phyloP scores from a whole-genome alignment of 305 asterid species.

The Plantago rigida region DNA sequence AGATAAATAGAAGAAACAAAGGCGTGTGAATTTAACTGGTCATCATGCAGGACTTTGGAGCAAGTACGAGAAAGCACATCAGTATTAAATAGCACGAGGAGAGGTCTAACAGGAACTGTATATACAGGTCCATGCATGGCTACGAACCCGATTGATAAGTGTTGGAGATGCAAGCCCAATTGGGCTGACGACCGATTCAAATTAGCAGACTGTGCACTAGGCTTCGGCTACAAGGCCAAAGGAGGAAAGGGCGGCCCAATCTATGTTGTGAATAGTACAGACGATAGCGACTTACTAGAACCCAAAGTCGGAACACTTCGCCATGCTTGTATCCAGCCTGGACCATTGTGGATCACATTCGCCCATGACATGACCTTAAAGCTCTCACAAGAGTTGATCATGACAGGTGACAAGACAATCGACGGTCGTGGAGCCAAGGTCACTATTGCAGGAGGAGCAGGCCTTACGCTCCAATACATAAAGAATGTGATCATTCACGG shows the following conservation, averaged over 20 bases:
- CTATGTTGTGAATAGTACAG: conserved; percentile 42
- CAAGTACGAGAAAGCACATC: conserved; percentile 12
- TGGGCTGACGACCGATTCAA: conserved; percentile 54
- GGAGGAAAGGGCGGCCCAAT: conserved; percentile 48
- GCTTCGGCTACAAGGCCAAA: conserved; percentile 51
- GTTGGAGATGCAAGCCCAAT: conserved; percentile 58
- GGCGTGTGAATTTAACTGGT: too few relatives aligned
- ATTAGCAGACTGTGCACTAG: conserved; percentile 52
- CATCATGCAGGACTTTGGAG: conserved; percentile 24
- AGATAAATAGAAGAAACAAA: too few relatives aligned
- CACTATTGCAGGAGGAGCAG: conserved; percentile 47
- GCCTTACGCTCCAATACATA: conserved; percentile 44
- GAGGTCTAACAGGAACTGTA: conserved; percentile 25
- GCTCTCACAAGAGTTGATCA: conserved; percentile 43
- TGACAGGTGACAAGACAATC: conserved; percentile 54
- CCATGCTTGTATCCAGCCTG: conserved; percentile 34
- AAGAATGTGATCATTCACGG: conserved; percentile 58
- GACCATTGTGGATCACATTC: too few relatives aligned
- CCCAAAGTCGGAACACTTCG: conserved; percentile 63
- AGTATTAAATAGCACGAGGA: conserved; percentile 31
- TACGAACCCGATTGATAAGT: conserved; percentile 55
- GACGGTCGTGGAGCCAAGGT: conserved; percentile 25
- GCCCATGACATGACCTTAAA: conserved; percentile 35
- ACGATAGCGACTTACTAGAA: conserved; percentile 38
- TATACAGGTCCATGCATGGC: conserved; percentile 43